Base-by-base conservation (phyloP, 2,329 filamentous ascomycete genomes). In the Aspergillus sp. region DNA sequence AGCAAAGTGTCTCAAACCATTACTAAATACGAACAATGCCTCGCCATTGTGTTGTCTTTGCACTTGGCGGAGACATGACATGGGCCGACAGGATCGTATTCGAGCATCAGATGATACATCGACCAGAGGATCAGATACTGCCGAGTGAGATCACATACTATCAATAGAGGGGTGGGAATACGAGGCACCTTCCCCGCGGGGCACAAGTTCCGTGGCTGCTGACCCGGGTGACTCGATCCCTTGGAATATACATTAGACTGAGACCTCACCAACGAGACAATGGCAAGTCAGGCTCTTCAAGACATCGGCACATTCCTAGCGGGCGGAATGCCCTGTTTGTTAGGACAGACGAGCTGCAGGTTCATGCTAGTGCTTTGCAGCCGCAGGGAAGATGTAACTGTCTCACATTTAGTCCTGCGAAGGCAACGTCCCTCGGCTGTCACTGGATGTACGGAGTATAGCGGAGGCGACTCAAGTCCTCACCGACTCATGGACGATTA, bases 101-200 rank as follows among this genome's bases (percentile, higher is more conserved):
- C 11, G 14, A 13, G 19, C 42, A 19, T 45, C 48, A 45, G 42
- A 38, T 45, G 41, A 50, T 20, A 10, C 22, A 11, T 8, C 26
- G 26, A 11, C 26, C 26, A 30, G 26, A 30, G 26, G 10, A 43
- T 43, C 40, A 14, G 13, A 13, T 43, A 17, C 11, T 10, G 3
- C 16, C 32, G 5, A 40, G 38, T 49, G 47, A 49, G 36, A 26
- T 49, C 47, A 49, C 44, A 44, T 49, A 20, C 40, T 49, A 49
- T 49, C 40, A 49, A 45, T 50, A 45, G 42, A 9, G 17, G 19
- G 42, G 17, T 32, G 42, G 36, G 9, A 45, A 45, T 50, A 50
- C 48, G 48, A 50, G 41, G 26, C 11, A 2, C 16, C 11, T 38
- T 38, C 35, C 17, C 46, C 35, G 46, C 24, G 8, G 20, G 36